Percentiles rank a stretch among this genome's conserved stretches.
Conservation (phyloP, 768 basidiomycete species). For the Plicaturopsis crispa region DNA sequence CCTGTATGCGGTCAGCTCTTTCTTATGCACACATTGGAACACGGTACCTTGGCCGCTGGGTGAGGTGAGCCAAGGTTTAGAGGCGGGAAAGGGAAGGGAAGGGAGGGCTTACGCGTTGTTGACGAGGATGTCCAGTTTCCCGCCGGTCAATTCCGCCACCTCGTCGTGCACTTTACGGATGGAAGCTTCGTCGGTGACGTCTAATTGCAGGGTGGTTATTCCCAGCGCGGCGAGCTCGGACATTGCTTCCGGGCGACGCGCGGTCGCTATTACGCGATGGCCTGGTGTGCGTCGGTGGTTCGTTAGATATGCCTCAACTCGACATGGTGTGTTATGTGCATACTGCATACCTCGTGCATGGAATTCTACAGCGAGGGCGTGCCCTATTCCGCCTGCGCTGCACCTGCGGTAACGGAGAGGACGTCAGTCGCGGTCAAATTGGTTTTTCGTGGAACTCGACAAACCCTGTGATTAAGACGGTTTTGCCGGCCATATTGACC, state of each 20-base stretch:
- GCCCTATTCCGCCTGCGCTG: background rate
- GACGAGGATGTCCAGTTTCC: constrained; percentile 21
- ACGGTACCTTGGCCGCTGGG: constrained; percentile 1
- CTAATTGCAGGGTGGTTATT: constrained; percentile 16
- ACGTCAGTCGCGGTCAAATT: no score
- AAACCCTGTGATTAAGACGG: no score
- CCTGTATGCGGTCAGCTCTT: constrained; percentile 6
- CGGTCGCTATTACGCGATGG: background rate
- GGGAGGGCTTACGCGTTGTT: constrained; percentile 13
- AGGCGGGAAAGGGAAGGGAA: background rate
- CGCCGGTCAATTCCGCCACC: constrained; percentile 14
- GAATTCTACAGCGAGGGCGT: background rate
- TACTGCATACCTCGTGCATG: background rate
- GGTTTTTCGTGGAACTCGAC: no score
- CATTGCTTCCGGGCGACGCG: constrained; percentile 10
- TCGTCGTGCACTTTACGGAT: constrained; percentile 9
- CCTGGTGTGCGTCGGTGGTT: no score
- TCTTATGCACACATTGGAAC: background rate
- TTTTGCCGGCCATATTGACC: no score
- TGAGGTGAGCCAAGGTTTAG: background rate
- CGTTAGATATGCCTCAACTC: background rate
- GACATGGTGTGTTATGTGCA: background rate
- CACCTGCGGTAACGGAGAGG: no score
- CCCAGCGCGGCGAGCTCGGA: constrained; percentile 11
- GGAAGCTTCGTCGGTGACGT: constrained; percentile 15